Percentiles rank a stretch among this genome's conserved stretches.
Evolutionary conservation across 106 monocot genomes (phyloP).

Genomic region (Dioscorea zingiberensis): DNA sequence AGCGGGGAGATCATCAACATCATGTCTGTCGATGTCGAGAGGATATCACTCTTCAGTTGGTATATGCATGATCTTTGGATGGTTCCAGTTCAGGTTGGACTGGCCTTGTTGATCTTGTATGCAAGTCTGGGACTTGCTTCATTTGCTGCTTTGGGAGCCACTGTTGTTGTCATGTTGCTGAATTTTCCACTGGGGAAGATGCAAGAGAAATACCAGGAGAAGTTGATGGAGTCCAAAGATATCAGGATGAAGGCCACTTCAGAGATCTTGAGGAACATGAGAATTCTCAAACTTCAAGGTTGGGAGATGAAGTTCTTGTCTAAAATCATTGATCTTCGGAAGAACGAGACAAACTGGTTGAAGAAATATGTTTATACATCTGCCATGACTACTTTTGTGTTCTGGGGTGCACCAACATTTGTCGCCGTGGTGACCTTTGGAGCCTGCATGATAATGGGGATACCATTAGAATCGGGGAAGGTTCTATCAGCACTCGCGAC

Average conservation of each 20-base stretch:
- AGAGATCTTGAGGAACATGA: slow-evolving; percentile 85
- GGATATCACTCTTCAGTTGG: slow-evolving; percentile 65
- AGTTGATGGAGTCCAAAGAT: slow-evolving; percentile 87
- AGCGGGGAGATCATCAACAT: slow-evolving; percentile 85
- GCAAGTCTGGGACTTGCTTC: slow-evolving; percentile 66
- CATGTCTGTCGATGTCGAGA: slow-evolving; percentile 80
- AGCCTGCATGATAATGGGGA: slow-evolving; percentile 73
- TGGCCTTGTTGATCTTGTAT: slow-evolving; percentile 68
- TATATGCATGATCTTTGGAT: slow-evolving; percentile 85
- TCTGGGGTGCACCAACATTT: slow-evolving; percentile 82
- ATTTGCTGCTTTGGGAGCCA: slow-evolving; percentile 63
- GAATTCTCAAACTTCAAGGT: slow-evolving; percentile 89
- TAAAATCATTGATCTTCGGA: slow-evolving; percentile 56
- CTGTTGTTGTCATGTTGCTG: slow-evolving; percentile 51
- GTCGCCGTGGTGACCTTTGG: slow-evolving; percentile 78
- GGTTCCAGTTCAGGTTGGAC: slow-evolving; percentile 63
- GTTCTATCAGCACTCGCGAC: slow-evolving; percentile 91
- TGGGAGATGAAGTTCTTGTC: slow-evolving; percentile 98
- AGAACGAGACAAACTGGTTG: slow-evolving; percentile 64
- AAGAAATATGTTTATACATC: slow-evolving; percentile 62
- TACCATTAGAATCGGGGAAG: slow-evolving; percentile 78
- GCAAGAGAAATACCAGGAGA: slow-evolving; percentile 67
- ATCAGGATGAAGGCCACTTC: slow-evolving; percentile 82
- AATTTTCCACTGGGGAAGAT: slow-evolving; percentile 65
- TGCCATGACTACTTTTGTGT: slow-evolving; percentile 43